Evolutionary conservation across 495 filamentous ascomycete species (phyloP).

Genomic region (Daldinia decipiens): DNA sequence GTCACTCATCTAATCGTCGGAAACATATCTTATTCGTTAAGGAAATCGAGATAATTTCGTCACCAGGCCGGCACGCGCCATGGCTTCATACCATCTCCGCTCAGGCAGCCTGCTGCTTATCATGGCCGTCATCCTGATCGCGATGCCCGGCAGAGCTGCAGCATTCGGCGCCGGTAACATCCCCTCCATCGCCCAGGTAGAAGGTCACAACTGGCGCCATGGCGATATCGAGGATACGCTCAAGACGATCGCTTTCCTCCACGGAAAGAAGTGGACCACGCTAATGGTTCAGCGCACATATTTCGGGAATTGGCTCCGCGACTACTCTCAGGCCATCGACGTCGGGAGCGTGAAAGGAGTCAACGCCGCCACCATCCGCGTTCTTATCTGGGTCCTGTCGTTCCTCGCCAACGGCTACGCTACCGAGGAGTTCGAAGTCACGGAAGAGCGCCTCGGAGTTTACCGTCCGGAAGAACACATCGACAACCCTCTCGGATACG

Average conservation of each 20-base stretch:
- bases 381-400: conserved; percentile 89
- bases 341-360: conserved; percentile 90
- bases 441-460: conserved; percentile 85
- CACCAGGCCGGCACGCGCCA: conserved; percentile 32
- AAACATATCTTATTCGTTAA: not conserved
- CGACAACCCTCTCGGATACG: conserved; percentile 89
- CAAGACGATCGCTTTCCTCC: conserved; percentile 85
- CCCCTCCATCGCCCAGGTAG: conserved; percentile 89
- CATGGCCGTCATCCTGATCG: conserved; percentile 62
- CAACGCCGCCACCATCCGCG: conserved; percentile 88
- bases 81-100: conserved; percentile 53
- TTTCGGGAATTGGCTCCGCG: conserved; percentile 84
- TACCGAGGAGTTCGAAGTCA: conserved; percentile 97
- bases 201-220: conserved; percentile 97
- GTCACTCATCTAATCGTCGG: not conserved
- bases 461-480: conserved; percentile 98
- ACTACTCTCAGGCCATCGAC: conserved; percentile 90
- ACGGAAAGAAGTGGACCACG: conserved; percentile 93
- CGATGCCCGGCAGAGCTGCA: conserved; percentile 70
- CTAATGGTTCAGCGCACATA: conserved; percentile 90
- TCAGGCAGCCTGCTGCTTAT: conserved; percentile 59
- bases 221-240: conserved; percentile 94
- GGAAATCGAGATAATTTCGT: not conserved
- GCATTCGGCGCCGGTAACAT: conserved; percentile 98
- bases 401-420: conserved; percentile 96